These are phyloP conservation scores for Tolypocladium album DNA, from an alignment of 2,329 filamentous ascomycete species.

Conservation along the genomic window DNA sequence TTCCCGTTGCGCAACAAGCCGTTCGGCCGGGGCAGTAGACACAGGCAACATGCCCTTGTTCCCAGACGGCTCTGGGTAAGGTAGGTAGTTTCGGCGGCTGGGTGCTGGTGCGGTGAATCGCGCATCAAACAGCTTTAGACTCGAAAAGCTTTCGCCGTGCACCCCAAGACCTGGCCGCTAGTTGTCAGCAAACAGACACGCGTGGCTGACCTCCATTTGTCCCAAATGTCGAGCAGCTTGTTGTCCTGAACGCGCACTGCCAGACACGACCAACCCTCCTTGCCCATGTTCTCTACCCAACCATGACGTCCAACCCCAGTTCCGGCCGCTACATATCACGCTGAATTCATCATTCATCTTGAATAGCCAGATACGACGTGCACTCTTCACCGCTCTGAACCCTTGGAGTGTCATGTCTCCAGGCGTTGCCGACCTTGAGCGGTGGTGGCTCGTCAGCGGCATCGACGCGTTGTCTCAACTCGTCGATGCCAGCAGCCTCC, in stretches of 20 bases:
- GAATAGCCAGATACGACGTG: neutral
- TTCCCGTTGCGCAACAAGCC: neutral
- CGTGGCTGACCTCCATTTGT: neutral
- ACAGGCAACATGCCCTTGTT: neutral
- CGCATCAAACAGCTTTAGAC: neutral
- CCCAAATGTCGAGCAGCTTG: neutral
- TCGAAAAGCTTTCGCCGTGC: neutral
- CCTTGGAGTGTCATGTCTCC: slow-evolving; percentile 17
- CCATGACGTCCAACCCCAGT: neutral
- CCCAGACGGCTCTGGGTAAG: no score
- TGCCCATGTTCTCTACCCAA: neutral
- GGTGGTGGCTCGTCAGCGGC: slow-evolving; percentile 21
- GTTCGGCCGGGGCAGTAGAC: neutral
- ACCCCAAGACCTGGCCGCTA: neutral
- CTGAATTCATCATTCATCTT: neutral
- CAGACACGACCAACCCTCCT: neutral
- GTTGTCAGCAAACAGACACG: neutral
- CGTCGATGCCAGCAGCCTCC: slow-evolving; percentile 9
- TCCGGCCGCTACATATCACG: neutral
- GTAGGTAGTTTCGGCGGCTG: neutral
- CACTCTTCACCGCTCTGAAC: neutral
- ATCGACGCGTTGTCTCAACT: slow-evolving; percentile 14
- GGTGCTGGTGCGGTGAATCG: neutral
- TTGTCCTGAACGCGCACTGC: neutral
- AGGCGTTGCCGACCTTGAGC: slow-evolving; percentile 18